Evolutionary conservation across 176 grass and related monocot genomes (phyloP).

Genomic region (Aegilops speltoides): DNA sequence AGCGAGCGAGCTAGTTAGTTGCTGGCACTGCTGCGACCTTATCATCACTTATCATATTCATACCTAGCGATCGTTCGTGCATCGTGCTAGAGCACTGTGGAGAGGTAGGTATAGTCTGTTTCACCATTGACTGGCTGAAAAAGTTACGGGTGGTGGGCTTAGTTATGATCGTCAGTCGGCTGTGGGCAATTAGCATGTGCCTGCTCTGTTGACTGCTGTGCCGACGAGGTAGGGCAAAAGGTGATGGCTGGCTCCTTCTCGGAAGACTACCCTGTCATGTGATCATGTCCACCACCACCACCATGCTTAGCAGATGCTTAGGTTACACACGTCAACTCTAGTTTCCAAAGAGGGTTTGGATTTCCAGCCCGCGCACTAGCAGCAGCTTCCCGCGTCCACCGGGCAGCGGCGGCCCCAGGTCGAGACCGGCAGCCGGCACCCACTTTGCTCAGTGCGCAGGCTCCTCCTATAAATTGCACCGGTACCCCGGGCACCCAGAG

Average conservation of each 20-base stretch:
- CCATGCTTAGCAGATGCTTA: not conserved
- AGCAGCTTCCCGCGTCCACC: not conserved
- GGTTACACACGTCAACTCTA: not conserved
- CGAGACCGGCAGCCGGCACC: not conserved
- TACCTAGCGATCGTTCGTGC: not conserved
- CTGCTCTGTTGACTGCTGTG: too few species aligned
- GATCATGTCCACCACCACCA: not conserved
- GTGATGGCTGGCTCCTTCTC: not conserved
- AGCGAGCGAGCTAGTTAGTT: not conserved
- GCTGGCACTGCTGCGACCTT: slow-evolving; percentile 24
- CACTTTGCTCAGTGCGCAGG: not conserved
- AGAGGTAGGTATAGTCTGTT: not conserved
- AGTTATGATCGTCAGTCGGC: not conserved
- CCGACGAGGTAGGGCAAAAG: not conserved
- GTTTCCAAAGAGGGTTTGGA: not conserved
- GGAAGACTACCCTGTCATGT: not conserved
- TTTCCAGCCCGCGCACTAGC: not conserved
- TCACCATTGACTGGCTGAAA: not conserved
- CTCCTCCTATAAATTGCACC: slow-evolving; percentile 26
- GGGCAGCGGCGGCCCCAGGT: not conserved
- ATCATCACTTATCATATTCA: not conserved
- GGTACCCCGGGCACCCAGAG: not conserved
- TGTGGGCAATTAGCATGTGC: not conserved
- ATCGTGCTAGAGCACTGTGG: not conserved
- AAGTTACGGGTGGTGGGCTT: not conserved